Conservation (phyloP, 179 eudicot genomes). For the Silene noctiflora region DNA sequence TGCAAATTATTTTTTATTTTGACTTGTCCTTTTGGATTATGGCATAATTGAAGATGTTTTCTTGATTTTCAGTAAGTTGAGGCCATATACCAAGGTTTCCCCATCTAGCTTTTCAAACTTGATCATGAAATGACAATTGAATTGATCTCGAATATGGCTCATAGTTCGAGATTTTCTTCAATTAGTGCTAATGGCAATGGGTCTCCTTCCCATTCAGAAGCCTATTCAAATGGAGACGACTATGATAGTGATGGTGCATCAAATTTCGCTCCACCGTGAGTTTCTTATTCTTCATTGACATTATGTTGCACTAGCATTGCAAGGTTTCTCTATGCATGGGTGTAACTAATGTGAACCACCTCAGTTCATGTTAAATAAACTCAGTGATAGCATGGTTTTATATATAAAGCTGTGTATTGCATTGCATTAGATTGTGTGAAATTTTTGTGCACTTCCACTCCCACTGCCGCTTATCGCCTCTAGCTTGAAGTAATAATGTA, state of each 20-base stretch:
- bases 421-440: neutral
- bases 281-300: conserved; percentile 16
- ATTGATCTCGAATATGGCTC: conserved; percentile 54
- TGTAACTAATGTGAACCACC: neutral
- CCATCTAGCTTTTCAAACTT: conserved; percentile 6
- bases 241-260: conserved; percentile 92
- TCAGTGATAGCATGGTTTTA: neutral
- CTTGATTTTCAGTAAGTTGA: conserved; percentile 17
- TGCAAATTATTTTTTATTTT: neutral
- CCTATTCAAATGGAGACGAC: conserved; percentile 67
- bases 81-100: conserved; percentile 15
- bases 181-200: conserved; percentile 68
- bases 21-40: conserved; percentile 16
- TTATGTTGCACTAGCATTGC: conserved; percentile 8
- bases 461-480: neutral
- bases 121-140: conserved; percentile 51
- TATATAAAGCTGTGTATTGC: neutral
- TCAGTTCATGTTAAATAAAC: neutral
- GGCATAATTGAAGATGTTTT: conserved; percentile 18
- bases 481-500: neutral
- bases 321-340: neutral
- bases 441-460: neutral
- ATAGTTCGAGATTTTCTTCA: conserved; percentile 61
- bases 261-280: conserved; percentile 94
- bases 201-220: conserved; percentile 61